Evolutionary conservation across 257 asterid species (phyloP), one percentile per base, ranked within the genome.

Genomic region (Solanum sitiens): DNA sequence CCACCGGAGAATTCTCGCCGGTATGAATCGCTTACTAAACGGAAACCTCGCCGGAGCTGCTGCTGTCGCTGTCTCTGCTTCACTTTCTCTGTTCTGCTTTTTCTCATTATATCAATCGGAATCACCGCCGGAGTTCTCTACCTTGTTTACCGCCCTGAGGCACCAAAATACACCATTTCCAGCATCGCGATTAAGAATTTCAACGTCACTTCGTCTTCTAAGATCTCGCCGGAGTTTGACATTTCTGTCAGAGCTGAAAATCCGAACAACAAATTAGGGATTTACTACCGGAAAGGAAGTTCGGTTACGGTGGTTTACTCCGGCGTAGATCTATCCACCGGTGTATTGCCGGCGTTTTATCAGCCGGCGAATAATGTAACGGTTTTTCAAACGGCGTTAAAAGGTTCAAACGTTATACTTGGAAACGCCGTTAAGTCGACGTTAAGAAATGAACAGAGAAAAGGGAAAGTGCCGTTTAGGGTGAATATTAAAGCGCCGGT

Each of bases 301-400:
- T 61, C 90, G 25, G 89, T 94, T 12, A 86, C 30, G 72, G 92
- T 95, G 8, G 83, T 74, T 21, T 90, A 93, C 84, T 68, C 90
- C 89, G 97, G 45, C 88, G 92, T 93, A 16, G 89, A 15, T 10
- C 87, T 95, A 40, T 83, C 95, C 87, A 23, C 89, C 91, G 98
- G 98, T 59, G 92, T 75, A 33, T 68, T 91, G 83, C 98, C 99
- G n/a, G 97, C 53, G 27, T 94, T 96, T 85, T 93, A 89, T 79
- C 99, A 96, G 92, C 94, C 94, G 90, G 88, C 91, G 70, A 93
- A 87, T 75, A 97, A 95, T 87, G 93, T 94, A 53, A 97, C 98
- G 89, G 92, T 90, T 84, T 4, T 95, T 45, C 67, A 85, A 15
- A 88, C 92, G 92, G 87, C 72, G 91, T 40, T 93, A 23, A 92